Evolutionary conservation across 2,329 filamentous ascomycete genomes (phyloP), one percentile per base, ranked within the genome.

Genomic region (Pseudogymnoascus sp.): DNA sequence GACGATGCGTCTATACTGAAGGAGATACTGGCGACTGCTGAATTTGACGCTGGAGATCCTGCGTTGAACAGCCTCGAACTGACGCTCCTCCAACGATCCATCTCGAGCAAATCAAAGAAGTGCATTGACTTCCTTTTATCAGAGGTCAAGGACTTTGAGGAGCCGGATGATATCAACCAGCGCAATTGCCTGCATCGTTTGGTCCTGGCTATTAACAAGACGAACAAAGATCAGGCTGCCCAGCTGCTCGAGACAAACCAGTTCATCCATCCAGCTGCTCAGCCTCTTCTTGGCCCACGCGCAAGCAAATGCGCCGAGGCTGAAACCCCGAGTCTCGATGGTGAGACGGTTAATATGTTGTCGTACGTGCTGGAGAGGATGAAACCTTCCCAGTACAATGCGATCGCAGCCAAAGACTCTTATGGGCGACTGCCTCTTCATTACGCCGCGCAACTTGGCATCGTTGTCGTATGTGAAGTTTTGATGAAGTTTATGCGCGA

Each of bases 381-480:
- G 6, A 83, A 79, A 10, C 80, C 83, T 0, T 78, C 83, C 8
- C 93, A 97, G 69, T 84, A 87, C 10, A 68, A 74, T 11, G 88
- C 88, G 0, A 78, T 97, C 10, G 79, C 83, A 60, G 83, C 84
- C 11, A 86, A 83, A 65, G 93, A 97, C 75, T 82, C 86, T 0
- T 89, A 93, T 65, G 93, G 91, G 2, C 88, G 93, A 4, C 82
- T 93, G 12, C 92, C 93, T 1, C 80, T 97, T 10, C 93, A 97
- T 74, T 97, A 97, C 73, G 92, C 92, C 2, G 93, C 95, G 0
- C 92, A 97, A 73, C 96, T 96, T 72, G 95, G 95, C 2, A 92
- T 97, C 69, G 90, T 95, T 3, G 85, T 91, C n/a, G 87, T 97
- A 8, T 96, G 91, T 72, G 84, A 96, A 72, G 82, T 93, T 23